These are phyloP conservation scores for Candida dendrica DNA, from an alignment of 805 yeast genomes.

Conservation along the genomic window DNA sequence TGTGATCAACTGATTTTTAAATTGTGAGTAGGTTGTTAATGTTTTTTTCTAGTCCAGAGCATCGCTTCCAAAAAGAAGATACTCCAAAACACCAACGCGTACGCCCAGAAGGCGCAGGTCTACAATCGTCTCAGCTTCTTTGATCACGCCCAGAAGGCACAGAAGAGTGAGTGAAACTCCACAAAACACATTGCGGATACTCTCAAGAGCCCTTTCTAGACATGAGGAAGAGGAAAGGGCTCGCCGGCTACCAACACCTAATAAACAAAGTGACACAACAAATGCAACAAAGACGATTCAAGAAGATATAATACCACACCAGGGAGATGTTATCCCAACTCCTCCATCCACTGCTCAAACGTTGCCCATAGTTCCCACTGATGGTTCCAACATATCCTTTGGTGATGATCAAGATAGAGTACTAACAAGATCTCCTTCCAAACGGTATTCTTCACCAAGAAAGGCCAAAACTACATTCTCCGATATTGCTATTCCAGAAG, in stretches of 20 bases:
- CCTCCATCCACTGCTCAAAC: not conserved
- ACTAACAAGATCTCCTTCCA: not conserved
- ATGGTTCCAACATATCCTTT: not conserved
- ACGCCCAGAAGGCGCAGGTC: constrained; percentile 20
- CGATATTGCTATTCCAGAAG: constrained; percentile 20
- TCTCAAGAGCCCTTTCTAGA: constrained; percentile 16
- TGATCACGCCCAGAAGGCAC: constrained; percentile 16
- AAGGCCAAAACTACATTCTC: constrained; percentile 4
- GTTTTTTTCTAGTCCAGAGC: not conserved
- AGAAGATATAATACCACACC: constrained; percentile 3
- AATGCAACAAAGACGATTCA: constrained; percentile 4
- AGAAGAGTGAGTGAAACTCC: constrained; percentile 15
- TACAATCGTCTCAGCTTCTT: constrained; percentile 13
- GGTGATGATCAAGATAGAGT: not conserved
- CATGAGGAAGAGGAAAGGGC: constrained; percentile 3
- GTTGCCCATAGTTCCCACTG: not conserved
- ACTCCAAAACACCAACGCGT: constrained; percentile 16
- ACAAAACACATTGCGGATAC: constrained; percentile 12
- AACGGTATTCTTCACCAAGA: not conserved
- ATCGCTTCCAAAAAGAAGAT: constrained; percentile 10
- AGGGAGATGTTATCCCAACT: not conserved
- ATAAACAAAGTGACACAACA: constrained; percentile 1
- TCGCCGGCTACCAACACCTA: not conserved
- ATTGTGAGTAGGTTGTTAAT: too few relatives aligned
- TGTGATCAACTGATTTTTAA: not conserved